Base-by-base conservation (phyloP, 805 yeast species). In the Geotrichum ghanense region DNA sequence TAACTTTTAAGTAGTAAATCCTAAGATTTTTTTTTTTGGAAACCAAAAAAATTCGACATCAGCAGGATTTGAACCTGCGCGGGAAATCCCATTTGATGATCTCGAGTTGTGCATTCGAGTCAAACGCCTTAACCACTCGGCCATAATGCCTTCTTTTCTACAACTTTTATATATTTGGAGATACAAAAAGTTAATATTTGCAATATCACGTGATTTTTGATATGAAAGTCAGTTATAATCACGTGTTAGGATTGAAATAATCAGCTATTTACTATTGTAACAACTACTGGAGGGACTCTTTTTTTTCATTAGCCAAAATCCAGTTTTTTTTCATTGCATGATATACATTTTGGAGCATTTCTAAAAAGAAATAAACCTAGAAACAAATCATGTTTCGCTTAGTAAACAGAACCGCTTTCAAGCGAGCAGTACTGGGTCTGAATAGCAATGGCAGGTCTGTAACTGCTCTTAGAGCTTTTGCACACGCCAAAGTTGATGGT, bases 51-150 rank as follows among this genome's bases (percentile, higher is more conserved):
- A 56, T 58, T 48, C 81, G 83, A 75, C 80, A 76, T 75, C 79
- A 73, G 80, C 81, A 76, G 83, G 81, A 77, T 73, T 77, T 77
- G 81, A 77, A 77, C 83, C 81, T 73, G 80, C 81, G 83, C 81
- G 81, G 81, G 81, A 72, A 70, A 75, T 74, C 81, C 81, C 81
- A 77, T 73, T 69, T 76, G 81, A 69, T 69, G 56, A 31, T 31
- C 37, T 51, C 69, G 59, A 57, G 55, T 50, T 37, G 37, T 50
- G 31, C 60, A 70, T 78, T 78, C 79, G 81, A 78, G 79, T 74
- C 81, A 76, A 68, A 71, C 82, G 79, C 81, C 81, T 76, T 76
- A 76, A 76, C 81, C 82, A 72, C 81, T 77, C 81, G 81, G 81
- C 79, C 81, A 76, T 72, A 74, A 74, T 74, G 71, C 68, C 73